Conservation (phyloP, 2,329 filamentous ascomycete species). For the Cadophora sp. region DNA sequence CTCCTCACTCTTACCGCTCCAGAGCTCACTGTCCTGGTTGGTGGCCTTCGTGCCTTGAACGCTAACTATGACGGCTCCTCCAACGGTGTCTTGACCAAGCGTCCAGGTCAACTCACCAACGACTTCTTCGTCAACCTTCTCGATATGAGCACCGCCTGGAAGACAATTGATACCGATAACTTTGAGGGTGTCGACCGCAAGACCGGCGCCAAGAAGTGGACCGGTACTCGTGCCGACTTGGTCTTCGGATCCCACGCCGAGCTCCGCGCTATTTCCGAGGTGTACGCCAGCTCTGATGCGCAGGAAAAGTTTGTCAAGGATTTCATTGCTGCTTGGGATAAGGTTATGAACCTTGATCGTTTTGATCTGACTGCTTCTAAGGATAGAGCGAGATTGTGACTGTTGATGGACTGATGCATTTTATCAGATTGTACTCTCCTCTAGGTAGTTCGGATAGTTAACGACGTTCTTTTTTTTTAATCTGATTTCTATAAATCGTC, state of each 20-base stretch:
- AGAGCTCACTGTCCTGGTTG: slow-evolving; percentile 73
- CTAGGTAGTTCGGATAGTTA: background rate
- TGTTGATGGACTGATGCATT: background rate
- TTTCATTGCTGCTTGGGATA: slow-evolving; percentile 74
- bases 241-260: slow-evolving; percentile 78
- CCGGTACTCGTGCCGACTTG: slow-evolving; percentile 71
- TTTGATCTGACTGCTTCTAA: slow-evolving; percentile 56
- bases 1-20: slow-evolving; percentile 74
- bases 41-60: slow-evolving; percentile 73
- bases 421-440: background rate
- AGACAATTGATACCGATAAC: slow-evolving; percentile 59
- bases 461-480: background rate
- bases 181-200: slow-evolving; percentile 72
- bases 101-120: slow-evolving; percentile 73
- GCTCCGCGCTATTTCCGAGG: slow-evolving; percentile 72
- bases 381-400: slow-evolving; percentile 6
- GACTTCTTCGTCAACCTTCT: slow-evolving; percentile 86
- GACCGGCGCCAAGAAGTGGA: slow-evolving; percentile 71
- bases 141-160: slow-evolving; percentile 71
- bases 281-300: slow-evolving; percentile 68
- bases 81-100: slow-evolving; percentile 71
- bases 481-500: too few relatives aligned
- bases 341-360: slow-evolving; percentile 77
- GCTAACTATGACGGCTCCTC: slow-evolving; percentile 74
- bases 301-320: slow-evolving; percentile 72